Percentiles rank a stretch among this genome's conserved stretches.
These are phyloP conservation scores for Hemisphaericaspora lyxosophila DNA, from an alignment of 1,139 yeast genomes.

Conservation along the genomic window DNA sequence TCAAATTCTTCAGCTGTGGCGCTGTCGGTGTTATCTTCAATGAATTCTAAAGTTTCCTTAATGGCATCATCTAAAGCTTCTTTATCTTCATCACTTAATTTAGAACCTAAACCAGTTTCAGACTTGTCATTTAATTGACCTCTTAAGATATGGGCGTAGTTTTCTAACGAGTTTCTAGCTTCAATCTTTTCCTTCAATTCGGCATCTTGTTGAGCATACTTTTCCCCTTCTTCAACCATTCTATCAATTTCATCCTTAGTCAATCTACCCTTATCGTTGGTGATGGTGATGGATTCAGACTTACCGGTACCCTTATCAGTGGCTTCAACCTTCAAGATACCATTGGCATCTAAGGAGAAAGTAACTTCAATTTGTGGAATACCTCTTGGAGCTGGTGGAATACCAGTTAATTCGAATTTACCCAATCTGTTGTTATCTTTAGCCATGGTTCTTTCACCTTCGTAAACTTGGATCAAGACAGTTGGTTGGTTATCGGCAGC, in stretches of 20 bases:
- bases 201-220: conserved; percentile 84
- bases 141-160: conserved; percentile 46
- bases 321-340: conserved; percentile 49
- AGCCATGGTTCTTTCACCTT: conserved; percentile 50
- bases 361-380: conserved; percentile 51
- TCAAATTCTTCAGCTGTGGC: conserved; percentile 93
- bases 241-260: conserved; percentile 89
- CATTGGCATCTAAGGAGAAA: conserved; percentile 48
- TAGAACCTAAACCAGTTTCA: conserved; percentile 66
- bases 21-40: conserved; percentile 81
- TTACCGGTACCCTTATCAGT: conserved; percentile 57
- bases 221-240: conserved; percentile 94
- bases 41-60: conserved; percentile 83
- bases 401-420: conserved; percentile 48
- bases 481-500: conserved; percentile 52
- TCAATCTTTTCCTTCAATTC: conserved; percentile 80
- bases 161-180: conserved; percentile 51
- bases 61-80: conserved; percentile 87
- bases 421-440: conserved; percentile 48
- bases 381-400: conserved; percentile 53
- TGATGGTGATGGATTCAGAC: conserved; percentile 89
- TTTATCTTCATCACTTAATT: conserved; percentile 88
- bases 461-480: conserved; percentile 47
- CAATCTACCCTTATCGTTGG: conserved; percentile 96
- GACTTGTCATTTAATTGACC: conserved; percentile 63